These are phyloP conservation scores for Arthromyces matolae DNA, from an alignment of 768 basidiomycete genomes.

Conservation along the genomic window DNA sequence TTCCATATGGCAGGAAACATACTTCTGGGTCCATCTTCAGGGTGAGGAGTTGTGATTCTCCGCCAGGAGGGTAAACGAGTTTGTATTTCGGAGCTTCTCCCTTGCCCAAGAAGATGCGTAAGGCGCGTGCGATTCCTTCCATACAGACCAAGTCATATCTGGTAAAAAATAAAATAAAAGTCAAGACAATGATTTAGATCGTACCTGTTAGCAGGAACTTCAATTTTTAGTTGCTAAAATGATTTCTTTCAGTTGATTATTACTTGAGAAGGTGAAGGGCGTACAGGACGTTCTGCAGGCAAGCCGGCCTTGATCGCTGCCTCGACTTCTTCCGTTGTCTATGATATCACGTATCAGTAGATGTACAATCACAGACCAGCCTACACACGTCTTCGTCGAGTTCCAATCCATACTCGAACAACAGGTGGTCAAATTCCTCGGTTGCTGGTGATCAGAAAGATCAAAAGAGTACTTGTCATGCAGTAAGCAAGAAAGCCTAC, in stretches of 20 bases:
- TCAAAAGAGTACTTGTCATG: slow-evolving; percentile 10
- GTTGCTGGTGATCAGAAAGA: slow-evolving; percentile 53
- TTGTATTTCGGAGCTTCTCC: slow-evolving; percentile 67
- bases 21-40: slow-evolving; percentile 74
- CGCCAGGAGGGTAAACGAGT: slow-evolving; percentile 66
- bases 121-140: slow-evolving; percentile 88
- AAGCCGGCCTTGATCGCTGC: slow-evolving; percentile 78
- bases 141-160: slow-evolving; percentile 98
- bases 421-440: slow-evolving; percentile 91
- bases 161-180: slow-evolving; percentile 10
- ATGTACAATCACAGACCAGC: not conserved
- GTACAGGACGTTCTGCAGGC: slow-evolving; percentile 79
- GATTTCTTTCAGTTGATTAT: not conserved
- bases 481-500: slow-evolving; percentile 38
- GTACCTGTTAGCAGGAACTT: slow-evolving; percentile 95
- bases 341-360: not conserved
- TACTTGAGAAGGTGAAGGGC: slow-evolving; percentile 18
- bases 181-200: not conserved
- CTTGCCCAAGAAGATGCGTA: slow-evolving; percentile 78
- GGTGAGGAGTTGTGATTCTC: slow-evolving; percentile 61
- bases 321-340: slow-evolving; percentile 90
- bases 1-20: slow-evolving; percentile 17
- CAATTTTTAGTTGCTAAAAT: slow-evolving; percentile 92
- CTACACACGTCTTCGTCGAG: slow-evolving; percentile 90
- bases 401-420: slow-evolving; percentile 97